Conservation (phyloP, 768 basidiomycete species). For the Lentinula sp. region DNA sequence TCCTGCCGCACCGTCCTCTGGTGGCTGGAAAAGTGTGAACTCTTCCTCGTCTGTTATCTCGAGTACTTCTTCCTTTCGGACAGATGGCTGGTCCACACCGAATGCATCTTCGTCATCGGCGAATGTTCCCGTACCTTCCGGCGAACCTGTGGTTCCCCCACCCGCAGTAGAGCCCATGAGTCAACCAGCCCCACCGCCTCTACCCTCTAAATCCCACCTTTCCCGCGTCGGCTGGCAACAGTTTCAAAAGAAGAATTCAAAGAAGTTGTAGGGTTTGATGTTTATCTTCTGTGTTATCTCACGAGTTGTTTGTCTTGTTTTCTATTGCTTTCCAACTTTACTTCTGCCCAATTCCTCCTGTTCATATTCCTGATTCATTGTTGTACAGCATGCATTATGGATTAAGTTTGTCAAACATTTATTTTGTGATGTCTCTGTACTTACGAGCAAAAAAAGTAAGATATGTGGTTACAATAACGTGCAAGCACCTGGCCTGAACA, state of each 20-base stretch:
- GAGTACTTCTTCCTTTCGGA: slow-evolving; percentile 41
- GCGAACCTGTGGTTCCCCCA: slow-evolving; percentile 17
- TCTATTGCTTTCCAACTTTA: no score
- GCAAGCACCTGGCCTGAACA: not conserved
- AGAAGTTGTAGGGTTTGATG: slow-evolving; percentile 15
- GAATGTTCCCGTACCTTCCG: not conserved
- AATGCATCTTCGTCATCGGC: slow-evolving; percentile 22
- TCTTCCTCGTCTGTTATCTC: slow-evolving; percentile 8
- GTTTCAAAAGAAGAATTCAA: slow-evolving; percentile 38
- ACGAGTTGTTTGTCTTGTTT: no score
- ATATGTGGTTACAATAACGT: not conserved
- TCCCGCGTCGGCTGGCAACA: slow-evolving; percentile 52
- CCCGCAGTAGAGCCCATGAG: not conserved
- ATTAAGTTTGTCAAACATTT: slow-evolving; percentile 13
- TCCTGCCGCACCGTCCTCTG: not conserved
- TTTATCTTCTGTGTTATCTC: no score
- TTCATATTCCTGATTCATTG: no score
- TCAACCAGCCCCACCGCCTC: not conserved
- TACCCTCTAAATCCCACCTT: slow-evolving; percentile 22
- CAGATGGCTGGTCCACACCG: slow-evolving; percentile 63
- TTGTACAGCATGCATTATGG: not conserved
- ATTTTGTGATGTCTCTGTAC: not conserved
- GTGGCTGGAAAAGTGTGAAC: slow-evolving; percentile 7
- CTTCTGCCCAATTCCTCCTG: no score
- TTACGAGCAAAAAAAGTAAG: not conserved